A percentile compares a stretch with the other conserved stretches of the same genome.
Evolutionary conservation across 1,139 yeast species (phyloP).

Genomic region (Kodamaea derodonti): DNA sequence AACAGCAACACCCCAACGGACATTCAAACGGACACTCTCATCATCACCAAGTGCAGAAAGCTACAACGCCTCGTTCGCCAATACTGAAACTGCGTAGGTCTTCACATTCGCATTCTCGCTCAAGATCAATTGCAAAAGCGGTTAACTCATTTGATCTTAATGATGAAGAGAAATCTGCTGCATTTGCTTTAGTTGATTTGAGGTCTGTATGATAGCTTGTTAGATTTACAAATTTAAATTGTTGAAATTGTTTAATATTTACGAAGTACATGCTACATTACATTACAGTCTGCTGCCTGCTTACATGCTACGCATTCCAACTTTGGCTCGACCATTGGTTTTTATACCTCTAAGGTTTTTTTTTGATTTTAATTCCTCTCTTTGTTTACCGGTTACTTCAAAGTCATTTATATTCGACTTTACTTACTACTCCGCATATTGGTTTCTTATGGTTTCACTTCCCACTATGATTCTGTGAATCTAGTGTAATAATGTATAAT

Average conservation of each 20-base stretch:
- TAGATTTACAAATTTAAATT: too few relatives aligned
- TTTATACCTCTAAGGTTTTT: too few relatives aligned
- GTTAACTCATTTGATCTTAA: constrained; percentile 11
- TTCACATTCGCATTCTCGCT: constrained; percentile 6
- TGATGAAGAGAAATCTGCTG: constrained; percentile 52
- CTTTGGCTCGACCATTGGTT: too few relatives aligned
- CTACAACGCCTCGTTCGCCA: constrained; percentile 2
- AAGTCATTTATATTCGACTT: too few relatives aligned
- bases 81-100: constrained; percentile 6
- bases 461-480: not conserved
- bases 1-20: too few relatives aligned
- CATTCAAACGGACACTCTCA: not conserved
- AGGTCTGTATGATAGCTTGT: constrained; percentile 31
- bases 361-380: not conserved
- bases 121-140: constrained; percentile 4
- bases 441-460: not conserved
- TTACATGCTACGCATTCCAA: too few relatives aligned
- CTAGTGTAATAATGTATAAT: too few relatives aligned
- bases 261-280: too few relatives aligned
- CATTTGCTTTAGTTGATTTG: constrained; percentile 59
- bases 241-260: too few relatives aligned
- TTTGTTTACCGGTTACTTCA: too few relatives aligned
- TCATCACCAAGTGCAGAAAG: not conserved
- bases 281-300: too few relatives aligned
- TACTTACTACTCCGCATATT: too few relatives aligned